Conservation (phyloP, 2,329 filamentous ascomycete species). For the Botrytis deweyae region DNA sequence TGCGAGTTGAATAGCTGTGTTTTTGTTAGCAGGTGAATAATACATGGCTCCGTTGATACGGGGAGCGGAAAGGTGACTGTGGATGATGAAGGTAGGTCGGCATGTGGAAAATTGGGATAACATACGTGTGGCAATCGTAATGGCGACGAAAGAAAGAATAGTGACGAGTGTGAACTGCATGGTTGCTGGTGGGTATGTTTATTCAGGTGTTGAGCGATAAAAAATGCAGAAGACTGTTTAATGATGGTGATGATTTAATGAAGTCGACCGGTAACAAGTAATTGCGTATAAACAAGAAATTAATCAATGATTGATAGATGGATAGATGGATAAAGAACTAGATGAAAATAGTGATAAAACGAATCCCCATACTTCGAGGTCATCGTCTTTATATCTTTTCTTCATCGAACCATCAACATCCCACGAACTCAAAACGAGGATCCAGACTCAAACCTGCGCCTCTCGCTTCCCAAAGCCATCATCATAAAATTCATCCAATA, state of each 20-base stretch:
- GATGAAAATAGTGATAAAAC: constrained; percentile 12
- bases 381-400: neutral
- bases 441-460: neutral
- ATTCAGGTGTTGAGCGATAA: constrained; percentile 10
- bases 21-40: neutral
- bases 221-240: neutral
- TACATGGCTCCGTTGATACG: neutral
- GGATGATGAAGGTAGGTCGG: neutral
- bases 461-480: neutral
- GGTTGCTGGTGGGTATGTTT: constrained; percentile 28
- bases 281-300: constrained; percentile 13
- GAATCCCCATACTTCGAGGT: neutral
- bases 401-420: neutral
- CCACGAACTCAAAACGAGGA: neutral
- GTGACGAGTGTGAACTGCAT: constrained; percentile 38
- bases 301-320: neutral
- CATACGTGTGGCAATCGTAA: constrained; percentile 33
- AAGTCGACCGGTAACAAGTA: constrained; percentile 38
- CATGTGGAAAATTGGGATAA: constrained; percentile 16
- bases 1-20: neutral
- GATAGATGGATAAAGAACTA: constrained; percentile 19
- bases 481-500: neutral
- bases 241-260: constrained; percentile 2
- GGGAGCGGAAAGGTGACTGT: neutral
- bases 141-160: constrained; percentile 34